Evolutionary conservation across 2,329 filamentous ascomycete genomes (phyloP).

Genomic region (Pseudogymnoascus sp.): DNA sequence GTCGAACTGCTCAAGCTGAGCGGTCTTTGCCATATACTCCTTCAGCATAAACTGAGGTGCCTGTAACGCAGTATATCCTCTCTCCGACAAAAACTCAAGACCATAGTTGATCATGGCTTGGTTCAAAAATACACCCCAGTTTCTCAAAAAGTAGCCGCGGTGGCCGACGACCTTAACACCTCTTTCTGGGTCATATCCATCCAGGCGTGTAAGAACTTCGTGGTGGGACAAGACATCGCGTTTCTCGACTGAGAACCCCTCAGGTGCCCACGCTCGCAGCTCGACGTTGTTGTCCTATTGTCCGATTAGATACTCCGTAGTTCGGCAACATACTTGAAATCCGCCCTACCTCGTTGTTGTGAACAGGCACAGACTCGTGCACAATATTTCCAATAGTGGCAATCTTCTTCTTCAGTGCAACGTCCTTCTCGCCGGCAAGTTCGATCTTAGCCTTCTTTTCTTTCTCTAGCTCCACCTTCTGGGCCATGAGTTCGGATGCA

Average conservation of each 20-base stretch:
- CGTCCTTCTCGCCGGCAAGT: slow-evolving; percentile 66
- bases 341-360: slow-evolving; percentile 62
- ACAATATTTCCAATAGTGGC: slow-evolving; percentile 86
- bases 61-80: slow-evolving; percentile 75
- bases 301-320: not conserved
- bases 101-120: slow-evolving; percentile 94
- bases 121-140: slow-evolving; percentile 86
- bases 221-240: slow-evolving; percentile 80
- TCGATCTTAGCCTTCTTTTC: slow-evolving; percentile 76
- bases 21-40: slow-evolving; percentile 96
- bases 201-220: slow-evolving; percentile 79
- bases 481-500: slow-evolving; percentile 67
- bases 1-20: slow-evolving; percentile 93
- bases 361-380: slow-evolving; percentile 76
- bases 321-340: not conserved
- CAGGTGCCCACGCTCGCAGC: slow-evolving; percentile 71
- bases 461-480: slow-evolving; percentile 71
- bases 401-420: slow-evolving; percentile 65
- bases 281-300: slow-evolving; percentile 68
- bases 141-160: slow-evolving; percentile 84
- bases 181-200: slow-evolving; percentile 87
- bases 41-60: slow-evolving; percentile 92
- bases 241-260: slow-evolving; percentile 66
- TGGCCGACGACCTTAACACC: slow-evolving; percentile 93
- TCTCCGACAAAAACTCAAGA: slow-evolving; percentile 74